phyloP scores from a whole-genome alignment of 176 grass and related monocot genomes.

The Musa acuminata region DNA sequence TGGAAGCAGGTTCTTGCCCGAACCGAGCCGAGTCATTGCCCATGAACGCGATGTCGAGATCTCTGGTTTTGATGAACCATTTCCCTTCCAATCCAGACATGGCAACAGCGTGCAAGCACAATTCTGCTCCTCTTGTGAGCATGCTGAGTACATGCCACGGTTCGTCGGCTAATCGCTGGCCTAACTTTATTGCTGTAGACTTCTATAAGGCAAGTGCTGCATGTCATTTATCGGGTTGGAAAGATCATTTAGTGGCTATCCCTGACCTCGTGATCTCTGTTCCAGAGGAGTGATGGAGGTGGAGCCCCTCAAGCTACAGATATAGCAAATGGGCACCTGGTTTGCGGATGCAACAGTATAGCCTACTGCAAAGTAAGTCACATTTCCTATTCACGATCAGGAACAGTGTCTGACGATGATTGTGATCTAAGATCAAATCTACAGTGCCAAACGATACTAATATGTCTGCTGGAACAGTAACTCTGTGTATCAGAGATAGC shows the following conservation, averaged over 20 bases:
- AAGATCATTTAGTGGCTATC: not conserved
- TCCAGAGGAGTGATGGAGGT: constrained; percentile 66
- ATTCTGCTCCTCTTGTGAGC: constrained; percentile 54
- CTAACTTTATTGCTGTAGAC: constrained; percentile 87
- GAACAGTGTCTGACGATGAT: not conserved
- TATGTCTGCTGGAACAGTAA: not conserved
- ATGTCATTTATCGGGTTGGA: not conserved
- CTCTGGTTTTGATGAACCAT: constrained; percentile 89
- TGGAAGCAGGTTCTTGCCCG: constrained; percentile 50
- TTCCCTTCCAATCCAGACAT: constrained; percentile 50
- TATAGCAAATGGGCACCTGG: constrained; percentile 49
- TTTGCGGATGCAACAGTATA: constrained; percentile 57
- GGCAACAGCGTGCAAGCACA: constrained; percentile 66
- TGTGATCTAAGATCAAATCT: too few species aligned
- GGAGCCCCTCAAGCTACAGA: constrained; percentile 64
- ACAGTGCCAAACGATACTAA: not conserved
- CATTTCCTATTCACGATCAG: too few species aligned
- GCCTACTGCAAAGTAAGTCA: constrained; percentile 44
- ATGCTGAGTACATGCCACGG: constrained; percentile 53
- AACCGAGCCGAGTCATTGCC: constrained; percentile 60
- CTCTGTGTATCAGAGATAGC: not conserved
- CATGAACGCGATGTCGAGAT: constrained; percentile 81
- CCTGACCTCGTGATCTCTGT: not conserved
- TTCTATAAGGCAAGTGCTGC: constrained; percentile 54
- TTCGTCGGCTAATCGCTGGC: constrained; percentile 40